phyloP scores from a whole-genome alignment of 495 filamentous ascomycete species.

The Aspergillus sparsus region DNA sequence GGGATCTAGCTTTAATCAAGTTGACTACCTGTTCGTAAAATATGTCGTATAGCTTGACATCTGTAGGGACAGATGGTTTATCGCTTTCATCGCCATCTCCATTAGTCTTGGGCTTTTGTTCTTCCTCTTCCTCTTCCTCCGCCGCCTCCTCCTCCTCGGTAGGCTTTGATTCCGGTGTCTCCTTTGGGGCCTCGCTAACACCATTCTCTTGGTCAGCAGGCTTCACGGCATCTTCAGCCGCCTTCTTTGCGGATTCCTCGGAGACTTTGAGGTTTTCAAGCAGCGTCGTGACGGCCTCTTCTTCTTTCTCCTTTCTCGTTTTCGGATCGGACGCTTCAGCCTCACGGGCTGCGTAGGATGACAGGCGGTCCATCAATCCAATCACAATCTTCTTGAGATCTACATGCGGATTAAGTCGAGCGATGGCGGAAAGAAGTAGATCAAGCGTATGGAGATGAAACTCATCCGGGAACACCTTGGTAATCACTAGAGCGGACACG shows the following conservation, averaged over 20 bases:
- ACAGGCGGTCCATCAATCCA: slow-evolving; percentile 94
- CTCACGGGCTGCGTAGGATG: slow-evolving; percentile 87
- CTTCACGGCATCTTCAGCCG: slow-evolving; percentile 35
- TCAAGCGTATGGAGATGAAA: slow-evolving; percentile 96
- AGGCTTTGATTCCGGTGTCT: slow-evolving; percentile 28
- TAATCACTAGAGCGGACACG: slow-evolving; percentile 70
- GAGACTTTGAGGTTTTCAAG: slow-evolving; percentile 74
- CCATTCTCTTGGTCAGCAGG: slow-evolving; percentile 48
- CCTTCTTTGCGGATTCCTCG: slow-evolving; percentile 55
- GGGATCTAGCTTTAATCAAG: slow-evolving; percentile 82
- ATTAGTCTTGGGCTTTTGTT: slow-evolving; percentile 26
- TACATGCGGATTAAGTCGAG: slow-evolving; percentile 89
- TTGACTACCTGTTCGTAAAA: slow-evolving; percentile 97
- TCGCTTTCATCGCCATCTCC: slow-evolving; percentile 22
- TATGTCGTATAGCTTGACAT: slow-evolving; percentile 92
- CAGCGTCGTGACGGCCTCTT: slow-evolving; percentile 75
- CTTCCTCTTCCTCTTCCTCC: slow-evolving; percentile 1
- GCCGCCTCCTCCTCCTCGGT: slow-evolving; percentile 20
- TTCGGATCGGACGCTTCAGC: slow-evolving; percentile 77
- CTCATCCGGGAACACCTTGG: slow-evolving; percentile 98
- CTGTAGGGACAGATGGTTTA: slow-evolving; percentile 70
- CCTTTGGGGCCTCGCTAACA: slow-evolving; percentile 39
- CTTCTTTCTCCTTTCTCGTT: slow-evolving; percentile 72
- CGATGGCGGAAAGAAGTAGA: slow-evolving; percentile 86
- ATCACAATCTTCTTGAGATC: slow-evolving; percentile 98